Evolutionary conservation across 2,329 filamentous ascomycete genomes (phyloP).

Genomic region (Xylariales sp.): DNA sequence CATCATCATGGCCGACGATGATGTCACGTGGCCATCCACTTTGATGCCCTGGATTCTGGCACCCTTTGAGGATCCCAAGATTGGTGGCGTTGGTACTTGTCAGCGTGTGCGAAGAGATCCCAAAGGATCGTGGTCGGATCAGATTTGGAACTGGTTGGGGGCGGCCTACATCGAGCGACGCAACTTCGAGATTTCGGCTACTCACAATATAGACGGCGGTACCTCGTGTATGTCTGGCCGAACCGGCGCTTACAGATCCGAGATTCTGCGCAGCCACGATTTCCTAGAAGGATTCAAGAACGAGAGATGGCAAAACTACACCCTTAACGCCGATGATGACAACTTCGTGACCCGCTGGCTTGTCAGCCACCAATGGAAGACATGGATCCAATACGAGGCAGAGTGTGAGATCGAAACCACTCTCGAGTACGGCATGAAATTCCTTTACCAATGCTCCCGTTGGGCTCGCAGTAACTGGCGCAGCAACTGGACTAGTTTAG

Average conservation of each 20-base stretch:
- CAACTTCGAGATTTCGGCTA: slow-evolving; percentile 96
- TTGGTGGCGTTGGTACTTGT: slow-evolving; percentile 89
- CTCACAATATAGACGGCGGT: slow-evolving; percentile 89
- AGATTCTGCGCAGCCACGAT: slow-evolving; percentile 78
- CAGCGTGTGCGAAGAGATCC: slow-evolving; percentile 75
- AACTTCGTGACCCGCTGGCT: slow-evolving; percentile 98
- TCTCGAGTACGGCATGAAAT: slow-evolving; percentile 82
- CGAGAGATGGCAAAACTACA: slow-evolving; percentile 84
- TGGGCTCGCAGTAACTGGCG: slow-evolving; percentile 98
- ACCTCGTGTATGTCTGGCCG: slow-evolving; percentile 96
- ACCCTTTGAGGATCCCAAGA: slow-evolving; percentile 78
- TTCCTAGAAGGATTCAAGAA: slow-evolving; percentile 89
- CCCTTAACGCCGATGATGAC: slow-evolving; percentile 93
- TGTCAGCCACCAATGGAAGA: slow-evolving; percentile 88
- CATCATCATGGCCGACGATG: slow-evolving; percentile 91
- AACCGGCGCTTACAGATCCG: slow-evolving; percentile 85
- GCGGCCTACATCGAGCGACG: slow-evolving; percentile 88
- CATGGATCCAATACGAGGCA: slow-evolving; percentile 88
- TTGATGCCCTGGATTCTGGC: slow-evolving; percentile 89
- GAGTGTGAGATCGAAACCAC: slow-evolving; percentile 93
- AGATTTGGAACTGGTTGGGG: slow-evolving; percentile 83
- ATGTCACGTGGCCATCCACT: slow-evolving; percentile 86
- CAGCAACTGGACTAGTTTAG: slow-evolving; percentile 88
- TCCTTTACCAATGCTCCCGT: slow-evolving; percentile 86
- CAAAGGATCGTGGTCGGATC: slow-evolving; percentile 52